These are phyloP conservation scores for Gossypium lobatum DNA, from an alignment of 441 rosid species.

Conservation along the genomic window DNA sequence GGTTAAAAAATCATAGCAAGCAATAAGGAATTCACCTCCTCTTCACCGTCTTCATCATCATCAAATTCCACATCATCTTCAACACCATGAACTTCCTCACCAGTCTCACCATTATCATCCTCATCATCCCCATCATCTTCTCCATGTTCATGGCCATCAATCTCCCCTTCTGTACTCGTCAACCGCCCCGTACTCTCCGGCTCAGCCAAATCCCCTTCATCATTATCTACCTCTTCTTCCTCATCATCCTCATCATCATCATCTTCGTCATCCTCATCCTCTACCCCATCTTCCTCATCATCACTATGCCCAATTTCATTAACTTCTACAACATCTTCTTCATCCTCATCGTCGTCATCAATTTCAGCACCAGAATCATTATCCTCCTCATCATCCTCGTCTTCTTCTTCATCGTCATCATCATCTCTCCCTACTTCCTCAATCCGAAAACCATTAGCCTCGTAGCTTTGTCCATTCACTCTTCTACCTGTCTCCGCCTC, in stretches of 20 bases:
- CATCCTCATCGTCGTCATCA: slow-evolving; percentile 38
- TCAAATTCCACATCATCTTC: slow-evolving; percentile 52
- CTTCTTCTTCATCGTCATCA: slow-evolving; percentile 38
- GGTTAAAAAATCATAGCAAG: not conserved
- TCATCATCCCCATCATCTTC: slow-evolving; percentile 43
- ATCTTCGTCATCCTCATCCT: slow-evolving; percentile 40
- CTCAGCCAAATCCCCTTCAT: slow-evolving; percentile 35
- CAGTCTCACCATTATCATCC: slow-evolving; percentile 61
- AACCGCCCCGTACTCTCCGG: slow-evolving; percentile 42
- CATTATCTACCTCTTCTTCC: slow-evolving; percentile 59
- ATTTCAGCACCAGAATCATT: slow-evolving; percentile 45
- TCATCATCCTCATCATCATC: slow-evolving; percentile 48
- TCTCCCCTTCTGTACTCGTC: slow-evolving; percentile 52
- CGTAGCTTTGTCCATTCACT: slow-evolving; percentile 29
- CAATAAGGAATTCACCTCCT: slow-evolving; percentile 43
- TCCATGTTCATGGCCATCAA: slow-evolving; percentile 75
- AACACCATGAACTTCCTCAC: slow-evolving; percentile 46
- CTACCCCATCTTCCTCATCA: slow-evolving; percentile 44
- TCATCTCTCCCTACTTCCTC: slow-evolving; percentile 25
- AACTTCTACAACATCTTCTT: slow-evolving; percentile 50
- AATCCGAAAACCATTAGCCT: slow-evolving; percentile 43
- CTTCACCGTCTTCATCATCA: slow-evolving; percentile 55
- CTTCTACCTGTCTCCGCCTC: slow-evolving; percentile 38
- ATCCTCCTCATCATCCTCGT: slow-evolving; percentile 32
- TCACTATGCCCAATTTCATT: slow-evolving; percentile 44